Percentiles rank a stretch among this genome's conserved stretches.
Evolutionary conservation across 257 asterid species (phyloP).

Genomic region (Salvia miltiorrhiza): DNA sequence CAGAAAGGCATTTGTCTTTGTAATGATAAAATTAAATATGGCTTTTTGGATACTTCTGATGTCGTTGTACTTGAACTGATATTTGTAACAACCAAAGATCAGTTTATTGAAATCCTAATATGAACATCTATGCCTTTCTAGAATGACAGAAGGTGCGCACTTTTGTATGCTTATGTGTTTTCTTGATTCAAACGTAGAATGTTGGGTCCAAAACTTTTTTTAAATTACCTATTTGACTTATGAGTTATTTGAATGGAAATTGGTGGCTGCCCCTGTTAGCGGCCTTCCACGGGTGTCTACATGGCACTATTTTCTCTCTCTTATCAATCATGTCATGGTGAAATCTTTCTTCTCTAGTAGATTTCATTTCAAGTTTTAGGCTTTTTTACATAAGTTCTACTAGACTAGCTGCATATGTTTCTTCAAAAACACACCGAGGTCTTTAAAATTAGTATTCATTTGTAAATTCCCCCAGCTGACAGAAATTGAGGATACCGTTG

Average conservation of each 20-base stretch:
- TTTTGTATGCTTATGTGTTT: background rate
- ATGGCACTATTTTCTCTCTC: conserved; percentile 3
- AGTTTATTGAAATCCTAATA: background rate
- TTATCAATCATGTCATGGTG: background rate
- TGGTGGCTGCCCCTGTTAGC: background rate
- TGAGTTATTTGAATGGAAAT: conserved; percentile 17
- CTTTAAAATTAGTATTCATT: background rate
- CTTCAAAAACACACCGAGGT: background rate
- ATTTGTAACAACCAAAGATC: background rate
- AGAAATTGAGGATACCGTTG: too few relatives aligned
- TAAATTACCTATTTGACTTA: background rate
- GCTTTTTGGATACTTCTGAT: background rate
- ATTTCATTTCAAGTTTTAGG: background rate
- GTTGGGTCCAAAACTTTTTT: background rate
- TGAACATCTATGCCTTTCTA: background rate
- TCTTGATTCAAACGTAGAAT: background rate
- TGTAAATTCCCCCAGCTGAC: too few relatives aligned
- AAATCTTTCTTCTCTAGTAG: background rate
- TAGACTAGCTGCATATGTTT: background rate
- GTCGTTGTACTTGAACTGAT: background rate
- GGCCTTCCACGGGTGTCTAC: background rate
- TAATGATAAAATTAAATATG: background rate
- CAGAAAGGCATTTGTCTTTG: background rate
- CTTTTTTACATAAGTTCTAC: background rate
- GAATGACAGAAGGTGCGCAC: background rate